Percentiles rank a stretch among this genome's conserved stretches.
These are phyloP conservation scores for Tritrichomonas musculus DNA, from an alignment of 208 protist genomes.

Conservation along the genomic window DNA sequence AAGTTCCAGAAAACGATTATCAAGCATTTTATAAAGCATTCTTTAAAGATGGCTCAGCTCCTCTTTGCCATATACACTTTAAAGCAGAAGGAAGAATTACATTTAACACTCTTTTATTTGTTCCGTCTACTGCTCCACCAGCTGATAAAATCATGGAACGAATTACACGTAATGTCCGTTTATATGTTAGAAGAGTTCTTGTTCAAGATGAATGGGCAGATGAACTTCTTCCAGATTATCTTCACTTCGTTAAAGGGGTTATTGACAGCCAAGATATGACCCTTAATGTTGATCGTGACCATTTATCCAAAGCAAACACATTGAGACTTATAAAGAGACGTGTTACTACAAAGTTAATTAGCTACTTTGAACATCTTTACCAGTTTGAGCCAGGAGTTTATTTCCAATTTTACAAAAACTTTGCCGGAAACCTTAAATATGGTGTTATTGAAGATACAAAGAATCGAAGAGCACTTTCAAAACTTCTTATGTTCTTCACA, in stretches of 20 bases:
- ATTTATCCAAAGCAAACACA: slow-evolving; percentile 90
- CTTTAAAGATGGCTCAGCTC: slow-evolving; percentile 76
- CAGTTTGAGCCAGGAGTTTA: slow-evolving; percentile 60
- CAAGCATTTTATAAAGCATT: slow-evolving; percentile 93
- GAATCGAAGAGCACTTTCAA: slow-evolving; percentile 82
- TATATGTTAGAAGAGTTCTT: slow-evolving; percentile 95
- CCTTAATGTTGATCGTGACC: slow-evolving; percentile 97
- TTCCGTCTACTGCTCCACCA: slow-evolving; percentile 74
- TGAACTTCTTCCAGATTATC: slow-evolving; percentile 81
- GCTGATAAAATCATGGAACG: slow-evolving; percentile 73
- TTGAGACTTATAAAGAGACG: slow-evolving; percentile 91
- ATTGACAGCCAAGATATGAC: slow-evolving; percentile 98
- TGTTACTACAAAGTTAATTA: slow-evolving; percentile 77
- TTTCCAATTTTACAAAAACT: slow-evolving; percentile 79
- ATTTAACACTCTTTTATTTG: slow-evolving; percentile 91
- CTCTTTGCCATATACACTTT: slow-evolving; percentile 90
- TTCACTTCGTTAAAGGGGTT: slow-evolving; percentile 86
- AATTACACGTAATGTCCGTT: slow-evolving; percentile 51
- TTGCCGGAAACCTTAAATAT: slow-evolving; percentile 85
- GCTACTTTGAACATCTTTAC: slow-evolving; percentile 78
- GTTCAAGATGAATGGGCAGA: slow-evolving; percentile 77
- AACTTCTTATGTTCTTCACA: slow-evolving; percentile 76
- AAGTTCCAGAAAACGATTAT: slow-evolving; percentile 96
- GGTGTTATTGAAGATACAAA: slow-evolving; percentile 88
- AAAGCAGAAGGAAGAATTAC: slow-evolving; percentile 85